Base-by-base conservation (phyloP, 192 early-diverging fungal species). In the Chytriomyces sp. region DNA sequence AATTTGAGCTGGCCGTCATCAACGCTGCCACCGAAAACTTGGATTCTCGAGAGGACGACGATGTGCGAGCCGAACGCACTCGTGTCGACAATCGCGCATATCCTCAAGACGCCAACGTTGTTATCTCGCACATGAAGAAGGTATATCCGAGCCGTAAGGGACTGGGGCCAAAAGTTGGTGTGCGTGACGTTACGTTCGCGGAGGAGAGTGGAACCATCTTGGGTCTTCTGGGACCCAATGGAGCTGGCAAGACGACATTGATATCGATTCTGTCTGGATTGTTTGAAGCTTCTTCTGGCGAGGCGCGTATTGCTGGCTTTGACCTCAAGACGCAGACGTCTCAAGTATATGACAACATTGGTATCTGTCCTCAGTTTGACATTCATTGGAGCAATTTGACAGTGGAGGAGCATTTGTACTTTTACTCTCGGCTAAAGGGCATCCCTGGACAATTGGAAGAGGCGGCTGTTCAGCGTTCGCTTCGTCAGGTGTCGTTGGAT, bases 321-420 rank as follows among this genome's bases (percentile, higher is more conserved):
- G 80, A 91, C 70, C 65, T 88, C 53, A 61, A 41, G 26, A 85
- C 83, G 1, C 44, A 91, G 34, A 85, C 80, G 55, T 71, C 71
- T 39, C 71, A 86, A 44, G 88, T 92, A 1, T 90, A 90, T 63
- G 68, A 76, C 14, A 77, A 74, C 61, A 91, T 91, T 59, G 91
- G 91, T 34, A 82, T 92, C 31, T 92, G 91, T 59, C 91, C 91
- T 33, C 91, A 92, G 70, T 80, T 82, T 60, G 89, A 90, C 64
- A 86, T 90, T 72, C 76, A 92, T 1, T 92, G 91, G 90, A 85
- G 26, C 28, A 89, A 92, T 36, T 73, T 87, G 75, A 91, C 86
- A 25, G 86, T 87, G 3, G 75, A 72, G 4, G 91, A 92, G 68
- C 89, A 92, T 69, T 70, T 91, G 34, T 82, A 84, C 36, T 92